Percentiles rank a stretch among this genome's conserved stretches.
phyloP scores from a whole-genome alignment of 176 grass and related monocot genomes.

The Ananas comosus region DNA sequence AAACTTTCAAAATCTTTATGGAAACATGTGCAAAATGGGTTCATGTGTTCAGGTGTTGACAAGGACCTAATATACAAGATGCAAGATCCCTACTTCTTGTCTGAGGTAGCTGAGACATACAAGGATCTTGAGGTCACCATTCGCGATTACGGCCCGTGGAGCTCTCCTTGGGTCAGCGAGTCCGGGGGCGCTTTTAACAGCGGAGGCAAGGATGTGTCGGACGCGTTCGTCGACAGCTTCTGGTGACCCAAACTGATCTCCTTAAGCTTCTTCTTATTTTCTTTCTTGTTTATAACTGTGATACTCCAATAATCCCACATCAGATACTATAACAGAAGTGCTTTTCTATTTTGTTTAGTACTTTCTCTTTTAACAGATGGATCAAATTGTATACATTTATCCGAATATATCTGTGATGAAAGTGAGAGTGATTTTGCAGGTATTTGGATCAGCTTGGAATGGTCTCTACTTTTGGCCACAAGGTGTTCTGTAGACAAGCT shows the following conservation, averaged over 20 bases:
- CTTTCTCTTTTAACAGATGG: too few relatives aligned
- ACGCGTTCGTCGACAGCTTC: conserved; percentile 43
- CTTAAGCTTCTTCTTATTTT: neutral
- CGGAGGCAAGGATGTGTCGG: conserved; percentile 38
- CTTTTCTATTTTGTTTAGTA: too few relatives aligned
- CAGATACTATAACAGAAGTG: neutral
- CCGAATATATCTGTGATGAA: too few relatives aligned
- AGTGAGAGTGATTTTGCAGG: conserved; percentile 13
- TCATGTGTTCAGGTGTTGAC: conserved; percentile 32
- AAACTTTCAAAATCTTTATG: neutral
- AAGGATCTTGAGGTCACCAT: conserved; percentile 24
- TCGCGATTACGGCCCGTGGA: conserved; percentile 35
- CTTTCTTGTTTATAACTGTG: neutral
- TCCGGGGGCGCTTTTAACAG: conserved; percentile 57
- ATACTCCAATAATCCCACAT: neutral
- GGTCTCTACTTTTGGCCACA: conserved; percentile 35
- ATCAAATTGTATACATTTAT: too few relatives aligned
- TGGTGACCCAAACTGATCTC: conserved; percentile 23
- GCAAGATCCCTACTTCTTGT: conserved; percentile 35
- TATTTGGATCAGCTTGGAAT: conserved; percentile 62
- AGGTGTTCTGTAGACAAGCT: conserved; percentile 48
- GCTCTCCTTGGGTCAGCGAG: conserved; percentile 48
- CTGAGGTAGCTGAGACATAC: conserved; percentile 23
- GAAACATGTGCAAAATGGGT: neutral
- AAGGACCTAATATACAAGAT: conserved; percentile 26